Evolutionary conservation across 164 flowering plant species (phyloP).

Genomic region (Tinospora cordifolia): DNA sequence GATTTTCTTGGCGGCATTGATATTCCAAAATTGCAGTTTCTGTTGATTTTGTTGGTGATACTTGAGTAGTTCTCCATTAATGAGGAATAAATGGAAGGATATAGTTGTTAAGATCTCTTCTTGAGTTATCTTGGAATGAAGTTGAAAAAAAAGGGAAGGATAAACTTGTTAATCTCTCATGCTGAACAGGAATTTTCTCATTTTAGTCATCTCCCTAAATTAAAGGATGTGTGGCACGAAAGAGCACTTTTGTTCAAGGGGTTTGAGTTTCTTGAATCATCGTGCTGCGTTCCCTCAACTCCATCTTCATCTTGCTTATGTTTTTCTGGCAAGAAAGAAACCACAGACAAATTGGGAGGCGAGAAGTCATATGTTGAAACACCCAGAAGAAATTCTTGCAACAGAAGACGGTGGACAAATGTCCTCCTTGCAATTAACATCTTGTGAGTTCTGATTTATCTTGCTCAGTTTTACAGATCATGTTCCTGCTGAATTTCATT

Average conservation of each 20-base stretch:
- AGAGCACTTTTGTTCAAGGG: constrained; percentile 24
- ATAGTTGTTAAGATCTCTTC: background rate
- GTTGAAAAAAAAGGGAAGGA: no score
- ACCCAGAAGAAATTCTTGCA: constrained; percentile 27
- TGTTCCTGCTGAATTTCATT: background rate
- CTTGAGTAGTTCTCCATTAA: no score
- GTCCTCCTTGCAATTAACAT: constrained; percentile 58
- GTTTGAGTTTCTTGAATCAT: constrained; percentile 23
- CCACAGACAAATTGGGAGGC: constrained; percentile 15
- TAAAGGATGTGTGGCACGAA: constrained; percentile 30
- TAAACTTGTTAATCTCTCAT: background rate
- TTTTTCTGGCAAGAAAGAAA: constrained; percentile 41
- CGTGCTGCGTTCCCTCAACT: constrained; percentile 25
- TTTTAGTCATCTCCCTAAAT: constrained; percentile 24
- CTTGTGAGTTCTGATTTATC: constrained; percentile 41
- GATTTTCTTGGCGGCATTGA: no score
- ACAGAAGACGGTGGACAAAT: constrained; percentile 53
- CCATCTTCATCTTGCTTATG: constrained; percentile 31
- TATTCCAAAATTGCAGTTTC: background rate
- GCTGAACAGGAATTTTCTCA: constrained; percentile 32
- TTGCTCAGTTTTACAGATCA: background rate
- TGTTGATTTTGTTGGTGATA: background rate
- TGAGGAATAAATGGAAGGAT: background rate
- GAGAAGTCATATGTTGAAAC: constrained; percentile 24
- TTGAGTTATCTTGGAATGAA: background rate